Percentiles rank a stretch among this genome's conserved stretches.
These are phyloP conservation scores for Xylaria acuta DNA, from an alignment of 495 filamentous ascomycete species.

Conservation along the genomic window DNA sequence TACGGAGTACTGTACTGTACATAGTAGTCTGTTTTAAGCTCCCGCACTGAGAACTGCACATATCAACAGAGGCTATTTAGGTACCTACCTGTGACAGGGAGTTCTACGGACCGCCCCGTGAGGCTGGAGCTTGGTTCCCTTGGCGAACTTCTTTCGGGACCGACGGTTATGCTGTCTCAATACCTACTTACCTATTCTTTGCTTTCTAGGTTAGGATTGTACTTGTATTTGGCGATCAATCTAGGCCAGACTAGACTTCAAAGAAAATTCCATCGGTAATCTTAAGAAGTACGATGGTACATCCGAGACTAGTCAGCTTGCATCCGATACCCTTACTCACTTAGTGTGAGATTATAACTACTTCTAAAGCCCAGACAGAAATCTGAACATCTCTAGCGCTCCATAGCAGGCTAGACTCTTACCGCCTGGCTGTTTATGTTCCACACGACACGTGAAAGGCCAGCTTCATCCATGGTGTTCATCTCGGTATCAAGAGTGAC, in stretches of 20 bases:
- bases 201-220: background rate
- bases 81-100: background rate
- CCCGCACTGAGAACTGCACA: background rate
- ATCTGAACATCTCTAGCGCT: slow-evolving; percentile 3
- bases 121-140: slow-evolving; percentile 5
- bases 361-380: background rate
- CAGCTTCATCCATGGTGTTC: slow-evolving; percentile 27
- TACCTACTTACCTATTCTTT: background rate
- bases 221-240: background rate
- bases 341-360: slow-evolving; percentile 7
- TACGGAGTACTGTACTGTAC: background rate
- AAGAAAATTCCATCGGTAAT: background rate
- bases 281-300: background rate
- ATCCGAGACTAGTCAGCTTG: background rate
- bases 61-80: background rate
- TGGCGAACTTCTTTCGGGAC: background rate
- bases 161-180: background rate
- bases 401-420: slow-evolving; percentile 19
- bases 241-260: background rate
- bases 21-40: background rate
- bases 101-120: slow-evolving; percentile 5
- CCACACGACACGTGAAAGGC: slow-evolving; percentile 22
- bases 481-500: background rate
- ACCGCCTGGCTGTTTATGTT: slow-evolving; percentile 6
- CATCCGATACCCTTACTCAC: background rate